These are phyloP conservation scores for Plasmodium yoelii DNA, from an alignment of 169 alveolate species.

Conservation along the genomic window DNA sequence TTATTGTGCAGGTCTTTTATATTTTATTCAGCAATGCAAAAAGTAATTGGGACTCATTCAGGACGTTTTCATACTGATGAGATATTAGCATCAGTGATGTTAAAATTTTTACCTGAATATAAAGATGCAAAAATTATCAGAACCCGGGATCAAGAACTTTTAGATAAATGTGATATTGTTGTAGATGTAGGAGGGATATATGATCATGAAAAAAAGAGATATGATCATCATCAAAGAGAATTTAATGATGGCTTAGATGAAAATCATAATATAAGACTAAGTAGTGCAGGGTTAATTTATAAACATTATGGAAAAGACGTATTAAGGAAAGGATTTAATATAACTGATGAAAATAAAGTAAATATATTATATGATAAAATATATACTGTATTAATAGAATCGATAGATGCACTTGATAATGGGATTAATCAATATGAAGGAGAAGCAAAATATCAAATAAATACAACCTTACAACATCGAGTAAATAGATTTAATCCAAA, in stretches of 20 bases:
- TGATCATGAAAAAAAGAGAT: conserved; percentile 84
- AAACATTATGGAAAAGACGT: conserved; percentile 90
- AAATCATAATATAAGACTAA: conserved; percentile 85
- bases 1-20: conserved; percentile 25
- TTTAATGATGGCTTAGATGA: conserved; percentile 85
- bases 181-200: conserved; percentile 94
- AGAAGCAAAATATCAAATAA: conserved; percentile 82
- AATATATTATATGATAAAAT: conserved; percentile 82
- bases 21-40: conserved; percentile 49
- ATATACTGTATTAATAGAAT: conserved; percentile 87
- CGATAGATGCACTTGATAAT: conserved; percentile 93
- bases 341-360: conserved; percentile 80
- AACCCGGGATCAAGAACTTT: conserved; percentile 89
- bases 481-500: conserved; percentile 90
- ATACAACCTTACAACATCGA: conserved; percentile 84
- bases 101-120: conserved; percentile 86
- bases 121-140: conserved; percentile 87
- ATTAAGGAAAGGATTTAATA: conserved; percentile 79
- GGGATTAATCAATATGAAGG: conserved; percentile 89
- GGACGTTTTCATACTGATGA: conserved; percentile 87
- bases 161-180: conserved; percentile 89
- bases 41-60: conserved; percentile 83
- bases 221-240: conserved; percentile 94
- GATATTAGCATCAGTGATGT: conserved; percentile 84
- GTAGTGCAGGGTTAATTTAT: conserved; percentile 93